Evolutionary conservation across 108 stramenopile species (phyloP).

Genomic region (Skeletonema marinoi): DNA sequence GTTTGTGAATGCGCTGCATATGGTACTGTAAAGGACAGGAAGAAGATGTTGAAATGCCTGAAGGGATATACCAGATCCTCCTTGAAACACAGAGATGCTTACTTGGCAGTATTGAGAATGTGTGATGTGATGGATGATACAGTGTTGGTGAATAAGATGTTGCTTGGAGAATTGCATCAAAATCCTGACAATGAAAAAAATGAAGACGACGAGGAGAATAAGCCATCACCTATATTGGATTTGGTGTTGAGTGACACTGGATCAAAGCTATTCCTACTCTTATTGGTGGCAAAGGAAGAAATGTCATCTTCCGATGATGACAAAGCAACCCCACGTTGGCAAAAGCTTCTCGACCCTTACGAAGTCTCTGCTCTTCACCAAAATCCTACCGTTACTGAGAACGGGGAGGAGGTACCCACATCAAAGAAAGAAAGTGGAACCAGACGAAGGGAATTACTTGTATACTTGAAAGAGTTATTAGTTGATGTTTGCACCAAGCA

Average conservation of each 20-base stretch:
- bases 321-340: constrained; percentile 27
- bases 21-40: constrained; percentile 90
- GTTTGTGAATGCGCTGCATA: constrained; percentile 87
- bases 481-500: constrained; percentile 73
- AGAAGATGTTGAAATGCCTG: constrained; percentile 88
- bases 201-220: constrained; percentile 29
- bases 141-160: constrained; percentile 89
- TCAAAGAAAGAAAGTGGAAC: constrained; percentile 85
- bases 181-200: constrained; percentile 33
- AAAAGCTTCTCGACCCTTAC: constrained; percentile 88
- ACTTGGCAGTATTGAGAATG: constrained; percentile 85
- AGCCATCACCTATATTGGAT: constrained; percentile 68
- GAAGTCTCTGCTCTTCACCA: constrained; percentile 76
- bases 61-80: constrained; percentile 89
- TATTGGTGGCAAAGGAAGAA: constrained; percentile 72
- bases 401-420: constrained; percentile 72
- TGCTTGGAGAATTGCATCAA: constrained; percentile 81
- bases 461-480: constrained; percentile 71
- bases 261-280: constrained; percentile 86
- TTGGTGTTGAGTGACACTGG: constrained; percentile 78
- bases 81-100: constrained; percentile 90
- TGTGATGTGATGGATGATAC: constrained; percentile 94
- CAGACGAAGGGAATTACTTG: constrained; percentile 78
- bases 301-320: constrained; percentile 29
- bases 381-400: constrained; percentile 53